Base-by-base conservation (phyloP, 2,329 filamentous ascomycete genomes). In the Pseudogymnoascus sp. region DNA sequence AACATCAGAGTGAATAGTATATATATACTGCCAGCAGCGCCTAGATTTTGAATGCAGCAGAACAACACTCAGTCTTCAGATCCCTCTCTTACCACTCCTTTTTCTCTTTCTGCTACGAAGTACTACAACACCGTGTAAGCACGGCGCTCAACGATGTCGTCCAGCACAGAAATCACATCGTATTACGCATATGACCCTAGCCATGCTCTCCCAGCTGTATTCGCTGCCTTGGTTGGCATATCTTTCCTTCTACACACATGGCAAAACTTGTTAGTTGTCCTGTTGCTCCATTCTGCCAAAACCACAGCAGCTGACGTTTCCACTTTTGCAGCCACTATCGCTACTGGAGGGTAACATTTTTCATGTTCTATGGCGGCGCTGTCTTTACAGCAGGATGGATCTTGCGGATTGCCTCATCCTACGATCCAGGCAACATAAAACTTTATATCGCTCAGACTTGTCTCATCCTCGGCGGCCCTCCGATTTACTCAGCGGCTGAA, bases 311-410 rank as follows among this genome's bases (percentile, higher is more conserved):
- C n/a, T 19, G 25, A 25, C 33, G 64, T 49, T 23, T 11, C 19
- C 35, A 12, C 8, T 3, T 36, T 11, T 39, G 19, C 25, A 69
- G 72, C 60, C 69, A 64, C 58, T 73, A 73, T 60, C 64, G 66
- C 25, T 74, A 69, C 60, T 75, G 73, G 73, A 67, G 65, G n/a
- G 66, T 75, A 14, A 74, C 71, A 5, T 75, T 74, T 64, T 75
- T 72, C 63, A 69, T 75, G 63, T 68, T 68, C 49, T 75, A 70
- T 69, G 74, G 70, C 59, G 71, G 73, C 55, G 33, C 67, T 9
- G 66, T 77, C 35, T 77, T 75, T 65, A 73, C 70, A 7, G 66
- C 69, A 4, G 75, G 74, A 25, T 76, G 74, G 74, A 73, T 74
- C 42, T 65, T 74, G 25, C 70, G 73, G 7, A 62, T 64, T 23